Conservation (phyloP, 2,329 filamentous ascomycete genomes). For the Penicillium sp. region DNA sequence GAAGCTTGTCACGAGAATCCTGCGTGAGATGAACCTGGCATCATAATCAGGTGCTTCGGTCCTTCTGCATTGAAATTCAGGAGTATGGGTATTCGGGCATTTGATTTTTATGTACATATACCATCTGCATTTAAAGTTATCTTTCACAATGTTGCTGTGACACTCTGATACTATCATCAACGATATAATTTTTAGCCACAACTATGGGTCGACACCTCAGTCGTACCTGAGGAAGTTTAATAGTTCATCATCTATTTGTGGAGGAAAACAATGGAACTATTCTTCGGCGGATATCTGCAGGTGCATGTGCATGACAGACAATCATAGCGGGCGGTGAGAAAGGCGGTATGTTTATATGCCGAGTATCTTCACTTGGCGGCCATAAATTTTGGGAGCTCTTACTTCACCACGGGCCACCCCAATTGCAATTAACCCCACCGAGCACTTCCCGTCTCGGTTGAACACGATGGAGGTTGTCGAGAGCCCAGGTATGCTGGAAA, state of each 20-base stretch:
- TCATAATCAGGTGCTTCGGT: constrained; percentile 22
- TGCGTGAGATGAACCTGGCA: constrained; percentile 47
- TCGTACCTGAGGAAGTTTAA: background rate
- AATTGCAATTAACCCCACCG: background rate
- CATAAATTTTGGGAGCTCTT: constrained; percentile 15
- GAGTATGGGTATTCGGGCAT: constrained; percentile 15
- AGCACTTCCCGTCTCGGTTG: background rate
- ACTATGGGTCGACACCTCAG: background rate
- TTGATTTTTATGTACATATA: constrained; percentile 23
- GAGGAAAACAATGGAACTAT: background rate
- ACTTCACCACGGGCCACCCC: background rate
- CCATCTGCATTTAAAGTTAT: constrained; percentile 11
- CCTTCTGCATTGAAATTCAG: constrained; percentile 6
- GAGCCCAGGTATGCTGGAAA: constrained; percentile 5
- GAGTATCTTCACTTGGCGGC: background rate
- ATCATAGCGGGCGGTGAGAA: background rate
- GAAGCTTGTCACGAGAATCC: constrained; percentile 49
- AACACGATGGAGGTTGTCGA: constrained; percentile 1
- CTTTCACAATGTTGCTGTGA: background rate
- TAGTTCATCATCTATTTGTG: background rate
- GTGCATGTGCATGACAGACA: background rate
- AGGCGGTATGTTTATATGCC: constrained; percentile 17
- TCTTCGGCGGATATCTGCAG: background rate
- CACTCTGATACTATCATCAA: background rate
- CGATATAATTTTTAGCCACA: background rate